Evolutionary conservation across 805 yeast genomes (phyloP).

Genomic region (Pichia kluyveri): DNA sequence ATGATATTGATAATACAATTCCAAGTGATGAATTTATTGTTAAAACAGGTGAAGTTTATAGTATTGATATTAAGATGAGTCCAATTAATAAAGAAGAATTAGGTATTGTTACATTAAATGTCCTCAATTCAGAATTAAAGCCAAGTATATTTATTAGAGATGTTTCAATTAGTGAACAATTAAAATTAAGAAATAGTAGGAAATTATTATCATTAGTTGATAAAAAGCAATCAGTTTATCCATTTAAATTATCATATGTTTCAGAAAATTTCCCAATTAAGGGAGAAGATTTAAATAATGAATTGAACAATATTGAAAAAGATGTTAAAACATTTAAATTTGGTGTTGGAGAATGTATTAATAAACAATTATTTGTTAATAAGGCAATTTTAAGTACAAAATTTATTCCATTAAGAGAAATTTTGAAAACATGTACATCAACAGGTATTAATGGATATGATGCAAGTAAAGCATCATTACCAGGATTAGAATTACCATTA

Average conservation of each 20-base stretch:
- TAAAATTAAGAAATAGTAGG: slow-evolving; percentile 70
- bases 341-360: slow-evolving; percentile 72
- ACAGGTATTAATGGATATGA: slow-evolving; percentile 62
- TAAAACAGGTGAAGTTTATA: slow-evolving; percentile 76
- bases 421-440: slow-evolving; percentile 55
- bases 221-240: slow-evolving; percentile 72
- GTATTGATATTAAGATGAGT: slow-evolving; percentile 75
- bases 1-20: slow-evolving; percentile 39
- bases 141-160: slow-evolving; percentile 73
- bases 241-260: slow-evolving; percentile 77
- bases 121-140: slow-evolving; percentile 43
- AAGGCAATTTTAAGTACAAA: slow-evolving; percentile 66
- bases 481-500: slow-evolving; percentile 68
- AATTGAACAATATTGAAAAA: slow-evolving; percentile 36
- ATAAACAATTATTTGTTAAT: slow-evolving; percentile 68
- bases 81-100: slow-evolving; percentile 42
- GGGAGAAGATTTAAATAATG: slow-evolving; percentile 24
- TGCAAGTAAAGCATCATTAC: slow-evolving; percentile 52
- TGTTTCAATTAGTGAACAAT: slow-evolving; percentile 68
- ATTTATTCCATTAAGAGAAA: slow-evolving; percentile 60
- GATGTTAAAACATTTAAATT: slow-evolving; percentile 58
- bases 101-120: slow-evolving; percentile 63
- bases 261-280: slow-evolving; percentile 54
- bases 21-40: slow-evolving; percentile 72
- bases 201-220: slow-evolving; percentile 63